These are phyloP conservation scores for Rosa hybrid DNA, from an alignment of 331 rosid species.

Conservation along the genomic window DNA sequence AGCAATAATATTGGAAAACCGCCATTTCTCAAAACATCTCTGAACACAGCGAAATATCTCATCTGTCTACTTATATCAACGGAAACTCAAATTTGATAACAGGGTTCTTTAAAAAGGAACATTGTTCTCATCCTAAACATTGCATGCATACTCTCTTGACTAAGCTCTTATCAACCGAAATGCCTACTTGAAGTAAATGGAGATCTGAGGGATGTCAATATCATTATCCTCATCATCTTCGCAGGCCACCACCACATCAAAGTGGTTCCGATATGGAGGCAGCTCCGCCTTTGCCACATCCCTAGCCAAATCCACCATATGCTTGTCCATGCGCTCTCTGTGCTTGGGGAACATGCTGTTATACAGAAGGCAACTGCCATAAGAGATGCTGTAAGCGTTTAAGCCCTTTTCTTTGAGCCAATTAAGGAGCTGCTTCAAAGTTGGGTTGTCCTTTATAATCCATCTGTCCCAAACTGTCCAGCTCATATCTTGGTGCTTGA, in stretches of 20 bases:
- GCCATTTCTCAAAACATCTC: neutral
- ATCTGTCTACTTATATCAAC: constrained; percentile 1
- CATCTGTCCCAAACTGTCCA: constrained; percentile 46
- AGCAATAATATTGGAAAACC: neutral
- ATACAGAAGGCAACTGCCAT: constrained; percentile 38
- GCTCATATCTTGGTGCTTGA: constrained; percentile 32
- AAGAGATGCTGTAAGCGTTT: constrained; percentile 36
- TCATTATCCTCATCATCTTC: constrained; percentile 38
- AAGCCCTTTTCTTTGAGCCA: constrained; percentile 38
- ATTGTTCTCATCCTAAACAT: constrained; percentile 15
- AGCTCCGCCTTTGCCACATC: constrained; percentile 35
- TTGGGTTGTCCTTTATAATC: constrained; percentile 33
- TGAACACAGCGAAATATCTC: neutral
- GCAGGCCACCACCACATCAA: constrained; percentile 38
- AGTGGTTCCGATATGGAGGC: constrained; percentile 23
- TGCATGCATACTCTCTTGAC: neutral
- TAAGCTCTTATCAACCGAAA: neutral
- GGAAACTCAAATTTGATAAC: constrained; percentile 8
- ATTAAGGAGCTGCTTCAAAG: constrained; percentile 29
- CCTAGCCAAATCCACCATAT: constrained; percentile 34
- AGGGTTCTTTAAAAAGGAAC: neutral
- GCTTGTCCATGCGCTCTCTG: constrained; percentile 38
- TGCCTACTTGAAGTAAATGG: constrained; percentile 38
- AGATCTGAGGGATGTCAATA: constrained; percentile 32
- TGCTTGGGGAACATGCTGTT: constrained; percentile 38